Evolutionary conservation across 257 asterid genomes (phyloP).

Genomic region (Nicotiana knightiana): DNA sequence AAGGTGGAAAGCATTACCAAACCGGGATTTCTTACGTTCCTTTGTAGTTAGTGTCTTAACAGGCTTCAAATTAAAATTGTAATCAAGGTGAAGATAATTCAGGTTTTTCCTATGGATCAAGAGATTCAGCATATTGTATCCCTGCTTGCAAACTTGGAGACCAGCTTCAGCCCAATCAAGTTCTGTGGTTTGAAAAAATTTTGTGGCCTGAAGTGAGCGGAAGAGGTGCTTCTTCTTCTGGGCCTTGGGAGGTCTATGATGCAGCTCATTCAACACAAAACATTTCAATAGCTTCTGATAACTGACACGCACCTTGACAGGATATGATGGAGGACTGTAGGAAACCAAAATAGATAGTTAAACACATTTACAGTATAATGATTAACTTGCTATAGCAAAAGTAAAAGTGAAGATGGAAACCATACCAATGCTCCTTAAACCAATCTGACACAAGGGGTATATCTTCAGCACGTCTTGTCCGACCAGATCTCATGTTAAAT

Average conservation of each 20-base stretch:
- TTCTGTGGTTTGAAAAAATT: conserved; percentile 93
- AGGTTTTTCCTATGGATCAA: conserved; percentile 91
- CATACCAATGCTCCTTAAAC: conserved; percentile 98
- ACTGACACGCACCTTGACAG: conserved; percentile 98
- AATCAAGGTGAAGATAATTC: conserved; percentile 93
- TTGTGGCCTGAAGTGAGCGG: conserved; percentile 92
- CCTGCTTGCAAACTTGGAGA: conserved; percentile 98
- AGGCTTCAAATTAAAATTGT: conserved; percentile 93
- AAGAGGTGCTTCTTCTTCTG: conserved; percentile 95
- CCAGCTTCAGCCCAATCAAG: conserved; percentile 99
- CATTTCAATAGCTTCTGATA: conserved; percentile 93
- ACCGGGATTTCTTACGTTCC: conserved; percentile 94
- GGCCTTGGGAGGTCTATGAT: conserved; percentile 98
- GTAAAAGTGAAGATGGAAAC: conserved; percentile 4
- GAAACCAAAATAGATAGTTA: not conserved
- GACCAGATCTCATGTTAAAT: conserved; percentile 97
- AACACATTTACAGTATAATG: not conserved
- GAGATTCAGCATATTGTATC: conserved; percentile 93
- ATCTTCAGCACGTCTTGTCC: conserved; percentile 97
- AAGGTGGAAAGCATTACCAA: conserved; percentile 98
- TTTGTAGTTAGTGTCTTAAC: conserved; percentile 97
- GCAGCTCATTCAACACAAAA: conserved; percentile 93
- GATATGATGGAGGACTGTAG: conserved; percentile 90
- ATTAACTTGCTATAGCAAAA: not conserved
- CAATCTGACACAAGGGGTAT: conserved; percentile 99